Evolutionary conservation across 1,284 basidiomycete genomes (phyloP), one percentile per base, ranked within the genome.

Genomic region (Inonotus hispidus): DNA sequence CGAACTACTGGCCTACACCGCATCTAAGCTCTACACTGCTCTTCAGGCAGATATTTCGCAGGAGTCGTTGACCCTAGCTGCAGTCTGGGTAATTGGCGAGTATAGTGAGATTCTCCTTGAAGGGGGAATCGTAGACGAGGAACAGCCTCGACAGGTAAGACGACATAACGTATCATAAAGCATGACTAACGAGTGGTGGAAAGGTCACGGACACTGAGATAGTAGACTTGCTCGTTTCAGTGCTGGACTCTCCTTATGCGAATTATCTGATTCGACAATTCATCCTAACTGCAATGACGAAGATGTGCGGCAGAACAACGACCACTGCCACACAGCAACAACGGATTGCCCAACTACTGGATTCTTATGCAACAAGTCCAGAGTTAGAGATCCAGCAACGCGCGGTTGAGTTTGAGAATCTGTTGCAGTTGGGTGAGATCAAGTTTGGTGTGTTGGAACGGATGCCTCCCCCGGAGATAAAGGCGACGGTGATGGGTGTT

Each of bases 391-490:
- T 97, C 52, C 97, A 99, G 73, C 95, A 98, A 72, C 86, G 97
- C 49, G 88, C 94, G 0, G 93, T 99, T 7, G 97, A 99, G 74
- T 98, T 95, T 72, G 90, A 90, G 0, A 92, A 85, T 68, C 72
- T 99, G 65, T 90, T 95, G 69, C 81, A 78, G 38, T 71, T 90
- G 16, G 84, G 84, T 21, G 89, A 93, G 46, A 79, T 95, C 37
- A 83, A 88, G 60, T 82, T 84, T n/a, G 97, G 95, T 50, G 95
- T 99, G 0, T 74, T 99, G 62, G 97, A 99, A 77, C 85, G 94
- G 60, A 99, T 99, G 97, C 97, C 97, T 6, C 92, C 94, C 4
- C 97, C 97, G 1, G 96, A 99, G 73, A 77, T 99, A 68, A 95
- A 93, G 74, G 88, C 91, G 23, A 96, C 95, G 2, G 91, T 98